These are phyloP conservation scores for Myriangium duriaei DNA, from an alignment of 2,329 filamentous ascomycete species.

Conservation along the genomic window DNA sequence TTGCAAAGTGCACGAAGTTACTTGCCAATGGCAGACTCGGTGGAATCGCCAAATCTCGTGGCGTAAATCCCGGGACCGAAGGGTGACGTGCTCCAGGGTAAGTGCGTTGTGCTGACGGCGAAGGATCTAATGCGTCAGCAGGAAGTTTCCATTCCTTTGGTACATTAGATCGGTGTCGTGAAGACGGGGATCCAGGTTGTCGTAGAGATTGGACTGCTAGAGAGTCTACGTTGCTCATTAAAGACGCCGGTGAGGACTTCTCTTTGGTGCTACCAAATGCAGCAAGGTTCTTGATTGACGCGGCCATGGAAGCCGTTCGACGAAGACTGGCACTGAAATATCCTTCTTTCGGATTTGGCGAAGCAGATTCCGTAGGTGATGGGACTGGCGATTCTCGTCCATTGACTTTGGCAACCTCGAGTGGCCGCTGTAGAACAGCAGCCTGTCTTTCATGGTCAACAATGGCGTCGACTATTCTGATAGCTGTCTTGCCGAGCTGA, in stretches of 20 bases:
- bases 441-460: conserved; percentile 16
- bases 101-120: conserved; percentile 43
- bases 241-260: conserved; percentile 4
- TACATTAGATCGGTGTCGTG: conserved; percentile 24
- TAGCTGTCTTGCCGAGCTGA: conserved; percentile 56
- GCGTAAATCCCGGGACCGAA: conserved; percentile 60
- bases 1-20: conserved; percentile 86
- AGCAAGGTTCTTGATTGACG: conserved; percentile 50
- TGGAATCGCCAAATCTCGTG: conserved; percentile 44
- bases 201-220: background rate
- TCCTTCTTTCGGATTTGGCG: conserved; percentile 41
- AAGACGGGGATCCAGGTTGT: conserved; percentile 6
- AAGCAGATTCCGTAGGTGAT: conserved; percentile 22
- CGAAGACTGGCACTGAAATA: conserved; percentile 49
- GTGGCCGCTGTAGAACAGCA: conserved; percentile 3
- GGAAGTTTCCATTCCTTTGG: conserved; percentile 50
- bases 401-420: conserved; percentile 15
- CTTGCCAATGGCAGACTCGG: conserved; percentile 66
- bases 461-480: conserved; percentile 63
- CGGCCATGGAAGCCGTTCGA: conserved; percentile 52
- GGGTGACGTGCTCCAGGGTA: conserved; percentile 70
- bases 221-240: background rate
- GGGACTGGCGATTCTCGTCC: background rate
- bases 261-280: conserved; percentile 31
- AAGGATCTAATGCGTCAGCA: conserved; percentile 62